phyloP scores from a whole-genome alignment of 78 protist species.

The Pigoraptor vietnamica region DNA sequence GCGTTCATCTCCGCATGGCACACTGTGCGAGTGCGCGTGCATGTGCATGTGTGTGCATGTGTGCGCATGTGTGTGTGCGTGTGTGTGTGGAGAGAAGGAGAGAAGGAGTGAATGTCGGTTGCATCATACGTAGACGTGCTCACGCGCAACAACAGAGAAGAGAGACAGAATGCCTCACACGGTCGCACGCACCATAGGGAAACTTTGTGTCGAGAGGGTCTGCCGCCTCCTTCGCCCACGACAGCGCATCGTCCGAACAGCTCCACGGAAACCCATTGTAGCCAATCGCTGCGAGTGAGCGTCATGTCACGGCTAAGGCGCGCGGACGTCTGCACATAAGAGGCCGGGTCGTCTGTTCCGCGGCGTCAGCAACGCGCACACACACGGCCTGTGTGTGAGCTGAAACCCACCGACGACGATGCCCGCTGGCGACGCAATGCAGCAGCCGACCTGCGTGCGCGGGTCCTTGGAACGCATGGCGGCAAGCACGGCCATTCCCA shows the following conservation, averaged over 20 bases:
- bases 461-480: slow-evolving; percentile 42
- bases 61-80: background rate
- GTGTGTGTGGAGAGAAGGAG: background rate
- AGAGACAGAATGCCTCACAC: too few species aligned
- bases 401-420: slow-evolving; percentile 8
- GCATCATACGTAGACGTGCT: background rate
- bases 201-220: slow-evolving; percentile 38
- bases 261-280: slow-evolving; percentile 60
- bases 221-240: background rate
- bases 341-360: background rate
- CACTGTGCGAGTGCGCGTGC: background rate
- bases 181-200: slow-evolving; percentile 20
- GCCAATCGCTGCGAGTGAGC: slow-evolving; percentile 29
- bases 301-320: background rate
- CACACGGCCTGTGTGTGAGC: background rate
- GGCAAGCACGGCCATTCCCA: slow-evolving; percentile 37
- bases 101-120: background rate
- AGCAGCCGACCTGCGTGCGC: slow-evolving; percentile 39
- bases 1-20: slow-evolving; percentile 58
- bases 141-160: too few species aligned
- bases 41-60: background rate
- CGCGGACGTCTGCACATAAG: background rate
- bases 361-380: background rate
- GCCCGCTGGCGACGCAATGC: slow-evolving; percentile 15
- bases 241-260: slow-evolving; percentile 31